phyloP scores from a whole-genome alignment of 768 basidiomycete genomes.

The Ephemerocybe angulata region DNA sequence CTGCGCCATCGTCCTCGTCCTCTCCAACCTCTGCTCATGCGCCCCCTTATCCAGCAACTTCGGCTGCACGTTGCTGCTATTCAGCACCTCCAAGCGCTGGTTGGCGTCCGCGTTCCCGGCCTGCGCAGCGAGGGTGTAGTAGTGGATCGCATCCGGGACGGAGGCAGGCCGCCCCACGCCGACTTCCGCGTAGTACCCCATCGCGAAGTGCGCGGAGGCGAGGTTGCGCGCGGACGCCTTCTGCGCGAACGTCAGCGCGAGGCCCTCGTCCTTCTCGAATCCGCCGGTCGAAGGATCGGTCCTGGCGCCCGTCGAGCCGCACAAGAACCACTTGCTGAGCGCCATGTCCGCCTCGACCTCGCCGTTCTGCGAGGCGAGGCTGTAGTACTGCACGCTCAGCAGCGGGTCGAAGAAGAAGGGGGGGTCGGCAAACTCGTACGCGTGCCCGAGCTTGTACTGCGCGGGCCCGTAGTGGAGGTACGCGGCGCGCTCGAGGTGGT shows the following conservation, averaged over 20 bases:
- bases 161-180: constrained; percentile 77
- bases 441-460: constrained; percentile 90
- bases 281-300: constrained; percentile 32
- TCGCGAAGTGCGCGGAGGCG: constrained; percentile 85
- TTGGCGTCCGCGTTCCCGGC: constrained; percentile 81
- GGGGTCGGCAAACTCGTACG: constrained; percentile 86
- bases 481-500: constrained; percentile 80
- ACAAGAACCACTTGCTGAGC: constrained; percentile 94
- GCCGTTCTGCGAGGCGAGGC: constrained; percentile 75
- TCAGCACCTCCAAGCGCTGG: constrained; percentile 64
- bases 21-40: constrained; percentile 71
- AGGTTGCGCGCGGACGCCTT: constrained; percentile 77
- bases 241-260: constrained; percentile 87
- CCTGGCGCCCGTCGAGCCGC: constrained; percentile 22
- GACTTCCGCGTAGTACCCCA: constrained; percentile 94
- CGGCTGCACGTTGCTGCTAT: constrained; percentile 36
- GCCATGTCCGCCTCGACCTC: constrained; percentile 97
- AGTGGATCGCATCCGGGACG: constrained; percentile 60
- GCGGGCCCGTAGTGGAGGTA: constrained; percentile 81
- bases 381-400: constrained; percentile 88
- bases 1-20: constrained; percentile 73
- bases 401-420: constrained; percentile 87
- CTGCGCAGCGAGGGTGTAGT: constrained; percentile 77
- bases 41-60: constrained; percentile 74
- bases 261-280: constrained; percentile 83